A percentile compares a stretch with the other conserved stretches of the same genome.
These are phyloP conservation scores for Termitomyces sp. DNA, from an alignment of 768 basidiomycete species.

Conservation along the genomic window DNA sequence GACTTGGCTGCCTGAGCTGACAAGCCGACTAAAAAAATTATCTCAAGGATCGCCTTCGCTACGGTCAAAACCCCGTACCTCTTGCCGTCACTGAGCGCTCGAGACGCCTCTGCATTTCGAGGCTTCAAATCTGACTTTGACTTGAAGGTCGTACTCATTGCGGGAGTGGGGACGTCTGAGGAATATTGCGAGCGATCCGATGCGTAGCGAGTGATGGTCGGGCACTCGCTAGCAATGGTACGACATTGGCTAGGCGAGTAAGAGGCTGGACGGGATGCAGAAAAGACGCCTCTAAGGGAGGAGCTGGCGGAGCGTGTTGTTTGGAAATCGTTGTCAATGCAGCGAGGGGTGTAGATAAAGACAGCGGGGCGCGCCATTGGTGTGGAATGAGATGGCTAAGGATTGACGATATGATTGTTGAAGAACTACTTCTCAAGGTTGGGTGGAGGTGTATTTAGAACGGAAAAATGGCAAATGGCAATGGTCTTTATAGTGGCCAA, in stretches of 20 bases:
- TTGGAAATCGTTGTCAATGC: not conserved
- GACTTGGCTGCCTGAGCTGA: not conserved
- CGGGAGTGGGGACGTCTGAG: not conserved
- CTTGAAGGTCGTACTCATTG: not conserved
- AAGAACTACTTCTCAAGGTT: not conserved
- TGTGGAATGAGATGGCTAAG: not conserved
- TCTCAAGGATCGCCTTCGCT: not conserved
- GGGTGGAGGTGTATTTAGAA: not conserved
- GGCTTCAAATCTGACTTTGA: not conserved
- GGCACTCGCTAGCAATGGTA: slow-evolving; percentile 1
- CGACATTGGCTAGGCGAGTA: slow-evolving; percentile 8
- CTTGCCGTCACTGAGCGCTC: not conserved
- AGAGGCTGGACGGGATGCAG: slow-evolving; percentile 13
- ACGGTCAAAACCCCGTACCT: not conserved
- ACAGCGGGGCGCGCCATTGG: not conserved
- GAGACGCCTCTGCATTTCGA: not conserved
- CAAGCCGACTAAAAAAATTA: too few species aligned
- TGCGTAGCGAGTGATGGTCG: not conserved
- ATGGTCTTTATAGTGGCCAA: not conserved
- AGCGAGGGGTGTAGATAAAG: slow-evolving; percentile 4
- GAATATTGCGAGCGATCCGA: not conserved
- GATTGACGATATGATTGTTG: not conserved
- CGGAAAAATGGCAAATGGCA: not conserved
- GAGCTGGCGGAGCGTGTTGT: slow-evolving; percentile 15
- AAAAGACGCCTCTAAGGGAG: slow-evolving; percentile 15